Evolutionary conservation across 2,329 filamentous ascomycete species (phyloP).

Genomic region (Pestalotiopsis sp.): DNA sequence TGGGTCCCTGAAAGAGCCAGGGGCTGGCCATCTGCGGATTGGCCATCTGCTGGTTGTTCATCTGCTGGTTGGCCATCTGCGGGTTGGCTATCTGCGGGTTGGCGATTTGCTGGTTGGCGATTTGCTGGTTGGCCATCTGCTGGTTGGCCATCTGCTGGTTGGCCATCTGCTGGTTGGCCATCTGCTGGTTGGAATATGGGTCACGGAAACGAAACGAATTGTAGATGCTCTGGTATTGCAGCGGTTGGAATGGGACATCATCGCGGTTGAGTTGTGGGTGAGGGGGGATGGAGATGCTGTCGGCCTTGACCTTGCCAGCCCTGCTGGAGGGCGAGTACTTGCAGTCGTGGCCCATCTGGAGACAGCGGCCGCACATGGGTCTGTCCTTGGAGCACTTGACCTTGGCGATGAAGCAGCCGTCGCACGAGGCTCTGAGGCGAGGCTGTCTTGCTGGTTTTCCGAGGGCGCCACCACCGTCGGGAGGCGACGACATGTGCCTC

Average conservation of each 20-base stretch:
- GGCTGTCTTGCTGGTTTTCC: slow-evolving; percentile 38
- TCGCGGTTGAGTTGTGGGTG: slow-evolving; percentile 3
- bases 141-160: too few species aligned
- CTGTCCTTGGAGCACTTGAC: slow-evolving; percentile 58
- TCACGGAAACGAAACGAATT: too few species aligned
- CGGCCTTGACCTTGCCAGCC: slow-evolving; percentile 50
- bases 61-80: too few species aligned
- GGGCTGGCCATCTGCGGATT: too few species aligned
- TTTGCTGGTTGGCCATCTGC: too few species aligned
- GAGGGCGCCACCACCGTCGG: too few species aligned
- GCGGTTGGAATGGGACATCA: too few species aligned
- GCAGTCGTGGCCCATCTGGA: slow-evolving; percentile 51
- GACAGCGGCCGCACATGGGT: slow-evolving; percentile 56
- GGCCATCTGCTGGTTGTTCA: too few species aligned
- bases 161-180: too few species aligned
- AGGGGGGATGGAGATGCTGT: slow-evolving; percentile 22
- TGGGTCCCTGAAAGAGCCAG: slow-evolving; percentile 22
- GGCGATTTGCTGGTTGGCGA: too few species aligned
- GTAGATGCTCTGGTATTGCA: slow-evolving; percentile 24
- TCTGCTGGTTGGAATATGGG: background rate
- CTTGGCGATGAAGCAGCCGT: slow-evolving; percentile 58
- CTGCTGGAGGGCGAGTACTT: slow-evolving; percentile 55
- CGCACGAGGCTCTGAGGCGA: slow-evolving; percentile 52
- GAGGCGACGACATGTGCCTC: too few species aligned
- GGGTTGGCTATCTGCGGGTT: too few species aligned